Conservation (phyloP, 208 protist genomes). For the Acanthamoeba quina region DNA sequence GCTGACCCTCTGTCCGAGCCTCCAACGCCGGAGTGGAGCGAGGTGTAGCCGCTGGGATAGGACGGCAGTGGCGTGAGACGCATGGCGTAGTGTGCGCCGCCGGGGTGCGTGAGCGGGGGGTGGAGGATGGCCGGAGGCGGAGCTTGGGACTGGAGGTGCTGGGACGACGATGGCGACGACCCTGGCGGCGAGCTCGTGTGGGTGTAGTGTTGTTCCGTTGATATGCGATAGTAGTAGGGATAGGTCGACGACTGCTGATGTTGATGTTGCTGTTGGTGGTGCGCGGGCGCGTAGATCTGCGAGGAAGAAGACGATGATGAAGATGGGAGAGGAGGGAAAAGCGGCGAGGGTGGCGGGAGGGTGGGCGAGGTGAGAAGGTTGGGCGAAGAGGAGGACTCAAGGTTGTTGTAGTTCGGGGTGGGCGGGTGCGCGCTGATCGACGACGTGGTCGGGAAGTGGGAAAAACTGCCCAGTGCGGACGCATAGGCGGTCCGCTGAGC, state of each 20-base stretch:
- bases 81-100: too few relatives aligned
- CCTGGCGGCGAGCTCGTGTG: background rate
- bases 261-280: too few relatives aligned
- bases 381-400: background rate
- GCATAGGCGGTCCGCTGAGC: background rate
- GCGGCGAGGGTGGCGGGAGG: background rate
- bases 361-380: background rate
- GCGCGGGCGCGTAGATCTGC: background rate
- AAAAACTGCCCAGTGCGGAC: background rate
- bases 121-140: too few relatives aligned
- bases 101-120: too few relatives aligned
- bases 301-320: background rate
- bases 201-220: background rate
- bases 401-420: background rate
- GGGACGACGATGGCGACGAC: too few relatives aligned
- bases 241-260: too few relatives aligned
- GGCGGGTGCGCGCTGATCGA: background rate
- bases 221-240: too few relatives aligned
- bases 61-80: too few relatives aligned
- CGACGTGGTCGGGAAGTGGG: background rate
- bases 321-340: background rate
- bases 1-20: too few relatives aligned
- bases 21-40: too few relatives aligned
- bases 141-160: too few relatives aligned
- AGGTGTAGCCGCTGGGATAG: too few relatives aligned